phyloP scores from a whole-genome alignment of 345 rosid species.

The Citrus hindsii region DNA sequence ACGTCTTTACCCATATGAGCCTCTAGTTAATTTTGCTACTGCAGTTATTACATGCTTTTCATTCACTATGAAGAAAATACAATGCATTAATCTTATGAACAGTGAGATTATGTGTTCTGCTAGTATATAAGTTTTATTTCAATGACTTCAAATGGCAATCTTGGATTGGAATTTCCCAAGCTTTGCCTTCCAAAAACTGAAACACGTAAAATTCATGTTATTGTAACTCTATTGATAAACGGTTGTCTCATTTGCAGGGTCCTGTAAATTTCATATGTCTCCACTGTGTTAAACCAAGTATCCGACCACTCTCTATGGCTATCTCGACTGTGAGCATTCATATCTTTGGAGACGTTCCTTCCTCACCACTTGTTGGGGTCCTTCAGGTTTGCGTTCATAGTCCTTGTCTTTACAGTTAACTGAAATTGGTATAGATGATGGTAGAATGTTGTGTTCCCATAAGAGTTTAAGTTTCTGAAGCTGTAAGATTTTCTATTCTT shows the following conservation, averaged over 20 bases:
- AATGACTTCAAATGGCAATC: neutral
- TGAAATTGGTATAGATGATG: neutral
- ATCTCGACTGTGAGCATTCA: slow-evolving; percentile 58
- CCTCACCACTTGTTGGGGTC: slow-evolving; percentile 60
- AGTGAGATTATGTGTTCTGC: neutral
- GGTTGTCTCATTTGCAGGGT: slow-evolving; percentile 31
- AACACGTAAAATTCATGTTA: neutral
- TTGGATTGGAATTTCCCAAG: neutral
- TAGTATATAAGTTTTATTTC: neutral
- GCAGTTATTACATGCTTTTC: neutral
- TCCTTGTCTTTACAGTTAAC: neutral
- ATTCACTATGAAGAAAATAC: neutral
- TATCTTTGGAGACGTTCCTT: slow-evolving; percentile 62
- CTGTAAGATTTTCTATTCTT: neutral
- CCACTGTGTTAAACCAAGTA: slow-evolving; percentile 56
- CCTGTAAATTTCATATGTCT: slow-evolving; percentile 56
- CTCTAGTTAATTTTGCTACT: neutral
- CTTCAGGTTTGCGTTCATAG: slow-evolving; percentile 40
- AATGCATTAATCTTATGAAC: neutral
- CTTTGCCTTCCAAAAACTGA: neutral
- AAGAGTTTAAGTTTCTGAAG: neutral
- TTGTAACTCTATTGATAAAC: neutral
- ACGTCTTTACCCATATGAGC: neutral
- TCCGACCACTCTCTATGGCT: slow-evolving; percentile 61
- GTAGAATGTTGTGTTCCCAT: neutral